phyloP scores from a whole-genome alignment of 1,284 basidiomycete genomes.

The Xerocomus tenax region DNA sequence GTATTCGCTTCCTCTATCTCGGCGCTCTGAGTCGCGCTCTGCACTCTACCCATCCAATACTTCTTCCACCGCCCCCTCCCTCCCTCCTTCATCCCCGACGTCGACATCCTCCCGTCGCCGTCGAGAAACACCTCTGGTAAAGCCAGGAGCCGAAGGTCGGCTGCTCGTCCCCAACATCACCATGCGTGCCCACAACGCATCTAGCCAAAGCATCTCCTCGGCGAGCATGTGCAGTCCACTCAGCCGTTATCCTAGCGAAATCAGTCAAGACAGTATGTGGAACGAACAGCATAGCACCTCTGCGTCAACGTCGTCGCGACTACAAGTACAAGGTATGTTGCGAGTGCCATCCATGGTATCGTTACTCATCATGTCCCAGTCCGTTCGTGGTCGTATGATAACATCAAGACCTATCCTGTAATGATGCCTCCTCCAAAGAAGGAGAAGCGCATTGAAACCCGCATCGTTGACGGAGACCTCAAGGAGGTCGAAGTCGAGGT shows the following conservation, averaged over 20 bases:
- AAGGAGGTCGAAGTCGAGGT: slow-evolving; percentile 44
- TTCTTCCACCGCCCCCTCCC: slow-evolving; percentile 27
- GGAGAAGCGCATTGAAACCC: slow-evolving; percentile 42
- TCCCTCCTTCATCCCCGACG: slow-evolving; percentile 25
- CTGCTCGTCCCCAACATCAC: slow-evolving; percentile 59
- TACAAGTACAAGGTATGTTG: slow-evolving; percentile 29
- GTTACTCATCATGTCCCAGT: slow-evolving; percentile 24
- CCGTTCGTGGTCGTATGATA: slow-evolving; percentile 65
- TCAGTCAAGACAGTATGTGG: slow-evolving; percentile 31
- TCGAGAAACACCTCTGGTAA: slow-evolving; percentile 46
- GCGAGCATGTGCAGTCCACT: slow-evolving; percentile 29
- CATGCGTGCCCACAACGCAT: slow-evolving; percentile 40
- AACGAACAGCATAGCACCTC: slow-evolving; percentile 17
- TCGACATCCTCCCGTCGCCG: slow-evolving; percentile 31
- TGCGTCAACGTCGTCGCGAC: slow-evolving; percentile 20
- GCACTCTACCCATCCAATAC: slow-evolving; percentile 34
- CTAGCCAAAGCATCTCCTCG: slow-evolving; percentile 35
- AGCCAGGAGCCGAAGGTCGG: slow-evolving; percentile 51
- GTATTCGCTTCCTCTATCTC: slow-evolving; percentile 45
- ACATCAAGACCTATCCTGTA: slow-evolving; percentile 54
- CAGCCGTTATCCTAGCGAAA: slow-evolving; percentile 26
- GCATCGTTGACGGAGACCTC: slow-evolving; percentile 46
- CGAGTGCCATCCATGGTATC: background rate
- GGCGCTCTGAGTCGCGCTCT: slow-evolving; percentile 44
- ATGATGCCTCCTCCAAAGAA: slow-evolving; percentile 49